Evolutionary conservation across 1,284 basidiomycete genomes (phyloP), one percentile per base, ranked within the genome.

Genomic region (Leccinum subspadiceum): DNA sequence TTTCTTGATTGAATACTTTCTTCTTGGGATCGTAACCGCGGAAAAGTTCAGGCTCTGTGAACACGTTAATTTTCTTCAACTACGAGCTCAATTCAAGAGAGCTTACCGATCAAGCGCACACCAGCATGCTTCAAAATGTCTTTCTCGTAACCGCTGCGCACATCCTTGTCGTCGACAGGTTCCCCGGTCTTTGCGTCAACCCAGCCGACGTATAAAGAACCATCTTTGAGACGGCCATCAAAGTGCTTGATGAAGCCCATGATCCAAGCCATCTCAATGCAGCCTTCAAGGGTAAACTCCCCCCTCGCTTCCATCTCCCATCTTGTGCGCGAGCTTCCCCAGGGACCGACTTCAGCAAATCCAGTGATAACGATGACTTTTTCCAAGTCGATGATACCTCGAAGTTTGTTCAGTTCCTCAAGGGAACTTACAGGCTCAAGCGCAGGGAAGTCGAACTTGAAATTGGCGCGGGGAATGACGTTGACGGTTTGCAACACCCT

Each of bases 261-360:
- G 78, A 98, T 91, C 95, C 96, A 99, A 13, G 96, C 96, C 90
- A 99, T 96, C 81, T 99, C 96, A 70, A 99, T 97, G 72, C 93
- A 93, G 51, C 96, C 96, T 76, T 98, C 92, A 70, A 98, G 96
- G 6, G 94, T 95, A 77, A 97, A 91, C 72, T 95, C 87, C 37
- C 95, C 94, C 54, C 86, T 83, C 53, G 93, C 94, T 75, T 98
- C 96, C 94, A 98, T 97, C 80, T 99, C 96, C 96, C 96, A 99
- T 66, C 96, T 88, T n/a, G 96, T 99, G 66, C 97, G 89, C 22
- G 96, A 90, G 70, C 93, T 96, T 69, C 97, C 97, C 94, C 95
- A 99, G 5, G 96, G 97, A n/a, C 96, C 92, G 60, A 99, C 93
- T 77, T 99, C 97, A 50, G 91, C 96, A 75, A 94, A 98, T 66